Base-by-base conservation (phyloP, 768 basidiomycete genomes). In the Naganishia friedmannii region DNA sequence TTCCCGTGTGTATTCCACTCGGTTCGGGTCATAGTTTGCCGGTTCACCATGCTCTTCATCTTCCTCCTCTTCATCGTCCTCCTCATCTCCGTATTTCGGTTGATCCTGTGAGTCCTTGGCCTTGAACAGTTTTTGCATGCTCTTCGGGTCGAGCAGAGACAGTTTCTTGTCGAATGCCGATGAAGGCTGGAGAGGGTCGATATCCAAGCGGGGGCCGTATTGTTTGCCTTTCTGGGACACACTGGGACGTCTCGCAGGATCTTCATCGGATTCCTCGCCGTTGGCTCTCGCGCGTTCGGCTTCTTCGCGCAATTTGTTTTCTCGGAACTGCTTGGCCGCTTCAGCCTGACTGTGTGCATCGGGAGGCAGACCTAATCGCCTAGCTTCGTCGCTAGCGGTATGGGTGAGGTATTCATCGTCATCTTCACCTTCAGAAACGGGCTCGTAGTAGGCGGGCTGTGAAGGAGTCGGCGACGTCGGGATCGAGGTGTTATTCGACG, bases 371-470 rank as follows among this genome's bases (percentile, higher is more conserved):
- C 93, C 89, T 0, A 89, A 89, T 46, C 90, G 88, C 74, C 86
- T 87, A 70, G 87, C 87, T 78, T 98, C 94, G 76, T 99, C 90
- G 66, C 81, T 85, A 4, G 92, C 90, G 21, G 90, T 87, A 0
- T 84, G 84, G 28, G 88, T 75, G 34, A 77, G 70, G 15, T 79
- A 76, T 31, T 85, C 88, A 74, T 93, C 90, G 69, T 93, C 94
- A 13, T 91, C 91, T 79, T 99, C 95, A 45, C 92, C 96, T 80
- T 98, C 96, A 0, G 93, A 96, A 13, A 93, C 83, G 0, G 96
- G 96, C 77, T 99, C 96, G 29, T 87, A 84, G 77, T 98, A 98
- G 65, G 73, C 72, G 58, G 66, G 70, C 57, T 60, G 65, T 17
- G 74, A 65, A 48, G 70, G 78, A 83, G 10, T 86, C 87, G 37